Conservation (phyloP, 768 basidiomycete species). For the Solioccasus polychromus region DNA sequence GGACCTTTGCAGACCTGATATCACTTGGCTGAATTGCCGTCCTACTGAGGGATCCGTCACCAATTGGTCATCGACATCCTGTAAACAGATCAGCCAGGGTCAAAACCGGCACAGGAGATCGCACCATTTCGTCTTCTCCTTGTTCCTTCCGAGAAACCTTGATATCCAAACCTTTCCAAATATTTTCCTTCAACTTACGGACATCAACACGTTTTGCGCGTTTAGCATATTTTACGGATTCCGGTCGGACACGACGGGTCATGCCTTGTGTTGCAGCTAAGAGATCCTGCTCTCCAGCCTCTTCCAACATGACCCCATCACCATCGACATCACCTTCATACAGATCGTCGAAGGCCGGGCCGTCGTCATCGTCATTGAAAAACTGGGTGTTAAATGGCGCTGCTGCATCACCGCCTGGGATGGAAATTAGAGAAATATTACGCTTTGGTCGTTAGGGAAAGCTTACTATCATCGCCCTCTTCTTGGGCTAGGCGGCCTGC, state of each 20-base stretch:
- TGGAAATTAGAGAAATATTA: conserved; percentile 11
- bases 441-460: neutral
- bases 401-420: conserved; percentile 45
- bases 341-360: conserved; percentile 62
- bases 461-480: conserved; percentile 64
- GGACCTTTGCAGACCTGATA: conserved; percentile 71
- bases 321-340: conserved; percentile 47
- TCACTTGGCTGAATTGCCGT: conserved; percentile 75
- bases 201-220: conserved; percentile 97
- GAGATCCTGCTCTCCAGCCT: conserved; percentile 82
- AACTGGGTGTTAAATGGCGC: conserved; percentile 93
- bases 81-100: neutral
- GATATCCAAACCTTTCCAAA: conserved; percentile 92
- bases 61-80: conserved; percentile 54
- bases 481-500: conserved; percentile 52
- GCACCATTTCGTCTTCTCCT: conserved; percentile 55
- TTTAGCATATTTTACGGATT: conserved; percentile 91
- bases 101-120: neutral
- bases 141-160: conserved; percentile 44
- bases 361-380: conserved; percentile 93
- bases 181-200: conserved; percentile 94
- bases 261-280: conserved; percentile 76
- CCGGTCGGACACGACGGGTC: conserved; percentile 77
- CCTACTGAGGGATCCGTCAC: conserved; percentile 65
- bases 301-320: conserved; percentile 45